Conservation (phyloP, 1,284 basidiomycete genomes). For the Bondarzewia mesenterica region DNA sequence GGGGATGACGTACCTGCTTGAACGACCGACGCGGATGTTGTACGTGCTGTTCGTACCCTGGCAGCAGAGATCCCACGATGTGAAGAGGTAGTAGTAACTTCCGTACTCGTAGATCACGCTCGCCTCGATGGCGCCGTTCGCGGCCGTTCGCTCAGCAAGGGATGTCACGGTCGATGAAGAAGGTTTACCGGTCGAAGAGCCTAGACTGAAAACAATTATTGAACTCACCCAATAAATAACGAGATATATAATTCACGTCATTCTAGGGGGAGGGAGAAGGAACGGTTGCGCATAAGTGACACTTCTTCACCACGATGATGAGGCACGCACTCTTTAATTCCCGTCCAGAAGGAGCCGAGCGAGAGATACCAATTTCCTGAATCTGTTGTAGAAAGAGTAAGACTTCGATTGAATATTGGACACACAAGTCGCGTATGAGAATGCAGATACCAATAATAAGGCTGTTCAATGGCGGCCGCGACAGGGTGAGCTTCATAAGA, state of each 20-base stretch:
- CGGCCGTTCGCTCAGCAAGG: conserved; percentile 36
- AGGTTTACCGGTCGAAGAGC: conserved; percentile 35
- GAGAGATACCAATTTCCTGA: conserved; percentile 31
- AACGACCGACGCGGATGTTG: conserved; percentile 49
- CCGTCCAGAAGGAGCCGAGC: conserved; percentile 45
- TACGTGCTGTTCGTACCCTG: conserved; percentile 43
- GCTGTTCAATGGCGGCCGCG: no score
- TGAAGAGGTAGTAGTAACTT: conserved; percentile 48
- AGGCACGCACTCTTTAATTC: conserved; percentile 33
- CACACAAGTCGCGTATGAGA: no score
- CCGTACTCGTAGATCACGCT: conserved; percentile 36
- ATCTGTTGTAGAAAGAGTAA: conserved; percentile 2
- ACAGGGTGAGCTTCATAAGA: no score
- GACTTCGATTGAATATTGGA: no score
- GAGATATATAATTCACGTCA: not conserved
- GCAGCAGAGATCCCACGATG: conserved; percentile 51
- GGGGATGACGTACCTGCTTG: conserved; percentile 26
- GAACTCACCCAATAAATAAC: not conserved
- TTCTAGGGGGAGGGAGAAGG: not conserved
- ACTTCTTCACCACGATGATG: not conserved
- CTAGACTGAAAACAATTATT: not conserved
- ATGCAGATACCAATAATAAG: conserved; percentile 13
- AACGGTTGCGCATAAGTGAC: no score
- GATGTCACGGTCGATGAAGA: conserved; percentile 29
- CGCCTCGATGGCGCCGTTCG: conserved; percentile 39